Evolutionary conservation across 805 yeast species (phyloP), one percentile per base, ranked within the genome.

Genomic region (Priceomyces carsonii): DNA sequence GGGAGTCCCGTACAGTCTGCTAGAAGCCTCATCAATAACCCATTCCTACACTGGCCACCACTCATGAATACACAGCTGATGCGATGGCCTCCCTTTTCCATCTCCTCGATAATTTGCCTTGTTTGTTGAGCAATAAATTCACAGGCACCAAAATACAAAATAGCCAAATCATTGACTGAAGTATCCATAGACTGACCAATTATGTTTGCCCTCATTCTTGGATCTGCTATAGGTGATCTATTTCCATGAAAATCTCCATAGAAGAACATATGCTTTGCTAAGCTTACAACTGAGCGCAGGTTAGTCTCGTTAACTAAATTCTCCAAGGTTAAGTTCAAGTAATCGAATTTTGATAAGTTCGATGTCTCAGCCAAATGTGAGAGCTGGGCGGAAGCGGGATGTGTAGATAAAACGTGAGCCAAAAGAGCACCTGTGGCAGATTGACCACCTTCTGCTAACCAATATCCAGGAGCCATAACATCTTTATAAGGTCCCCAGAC

Each of bases 401-500:
- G 98, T 7, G 86, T 82, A 8, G 86, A 73, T 42, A 93, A 62
- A 10, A 91, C 91, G 59, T 87, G 95, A 2, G 93, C 91, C 44
- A 93, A 72, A 25, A 93, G 73, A 19, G 95, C 96, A 48, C 99
- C 99, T 2, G 99, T 93, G 57, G 96, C 85, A 10, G 95, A 83
- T 61, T 93, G 99, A n/a, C 99, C 99, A 55, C 99, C 99, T 64
- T 93, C 99, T 9, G 98, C 96, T 45, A 90, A 72, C 98, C 98
- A 93, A 53, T 71, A 82, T 5, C 81, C 88, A 18, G 85, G 83
- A n/a, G 95, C 85, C 69, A 91, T 74, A 4, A 87, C 95, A 60
- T 90, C 96, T 52, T 89, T 75, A 63, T 93, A 93, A 2, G 99
- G 99, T 9, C 99, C 99, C 99, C 99, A 93, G 21, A 93, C 96